These are phyloP conservation scores for Macaranga tanarius DNA, from an alignment of 441 rosid genomes.

Conservation along the genomic window DNA sequence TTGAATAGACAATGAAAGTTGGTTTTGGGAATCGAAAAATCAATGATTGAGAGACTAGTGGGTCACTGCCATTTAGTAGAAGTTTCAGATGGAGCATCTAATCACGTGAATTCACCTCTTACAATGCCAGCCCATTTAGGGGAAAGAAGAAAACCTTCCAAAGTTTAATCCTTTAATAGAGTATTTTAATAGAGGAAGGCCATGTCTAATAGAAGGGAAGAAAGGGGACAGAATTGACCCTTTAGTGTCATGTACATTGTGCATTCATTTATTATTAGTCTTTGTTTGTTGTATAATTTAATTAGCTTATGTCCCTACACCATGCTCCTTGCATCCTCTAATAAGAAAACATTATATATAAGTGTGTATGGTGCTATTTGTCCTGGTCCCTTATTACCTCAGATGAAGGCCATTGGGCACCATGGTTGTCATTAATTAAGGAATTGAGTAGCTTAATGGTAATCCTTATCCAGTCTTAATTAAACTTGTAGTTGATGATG, in stretches of 20 bases:
- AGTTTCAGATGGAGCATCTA: conserved; percentile 16
- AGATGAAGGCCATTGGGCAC: conserved; percentile 11
- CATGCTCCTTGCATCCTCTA: not conserved
- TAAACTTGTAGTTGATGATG: not conserved
- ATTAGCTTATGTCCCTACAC: conserved; percentile 15
- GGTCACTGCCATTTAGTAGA: conserved; percentile 14
- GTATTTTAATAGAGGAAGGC: conserved; percentile 8
- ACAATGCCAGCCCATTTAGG: conserved; percentile 17
- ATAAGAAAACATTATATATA: not conserved
- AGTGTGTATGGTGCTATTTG: conserved; percentile 13
- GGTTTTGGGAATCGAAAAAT: not conserved
- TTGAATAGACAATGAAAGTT: not conserved
- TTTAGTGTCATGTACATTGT: conserved; percentile 10
- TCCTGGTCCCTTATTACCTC: conserved; percentile 15
- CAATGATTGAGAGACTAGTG: not conserved
- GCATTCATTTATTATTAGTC: not conserved
- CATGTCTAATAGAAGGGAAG: conserved; percentile 37
- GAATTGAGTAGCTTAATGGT: not conserved
- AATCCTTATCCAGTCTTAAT: conserved; percentile 8
- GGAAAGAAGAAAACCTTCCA: conserved; percentile 5
- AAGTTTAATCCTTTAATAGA: not conserved
- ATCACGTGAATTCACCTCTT: conserved; percentile 12
- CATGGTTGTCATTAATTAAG: conserved; percentile 1
- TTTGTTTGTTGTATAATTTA: conserved; percentile 11
- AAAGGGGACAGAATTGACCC: conserved; percentile 32